phyloP scores from a whole-genome alignment of 352 stramenopile genomes.

The Thalassiosira livingstoniorum region DNA sequence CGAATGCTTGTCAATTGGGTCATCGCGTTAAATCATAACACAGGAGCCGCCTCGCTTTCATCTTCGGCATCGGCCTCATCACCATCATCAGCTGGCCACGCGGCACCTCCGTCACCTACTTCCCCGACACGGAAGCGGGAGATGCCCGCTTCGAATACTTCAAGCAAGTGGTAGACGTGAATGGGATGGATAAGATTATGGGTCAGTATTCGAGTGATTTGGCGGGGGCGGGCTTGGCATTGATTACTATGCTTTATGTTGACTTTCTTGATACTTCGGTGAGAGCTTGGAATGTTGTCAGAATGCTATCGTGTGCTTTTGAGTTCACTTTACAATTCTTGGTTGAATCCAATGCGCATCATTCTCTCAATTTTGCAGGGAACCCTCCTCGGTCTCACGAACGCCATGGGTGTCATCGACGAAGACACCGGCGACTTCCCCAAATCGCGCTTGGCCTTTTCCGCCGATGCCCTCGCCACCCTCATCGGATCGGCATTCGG shows the following conservation, averaged over 20 bases:
- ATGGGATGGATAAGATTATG: conserved; percentile 61
- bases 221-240: conserved; percentile 47
- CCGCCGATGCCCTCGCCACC: conserved; percentile 73
- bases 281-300: conserved; percentile 61
- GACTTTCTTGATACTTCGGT: conserved; percentile 82
- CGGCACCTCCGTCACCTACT: conserved; percentile 72
- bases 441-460: conserved; percentile 61
- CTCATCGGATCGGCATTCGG: conserved; percentile 81
- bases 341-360: too few relatives aligned
- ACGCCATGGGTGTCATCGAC: conserved; percentile 56
- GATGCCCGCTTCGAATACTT: conserved; percentile 76
- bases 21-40: too few relatives aligned
- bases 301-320: conserved; percentile 16
- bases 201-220: conserved; percentile 59
- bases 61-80: conserved; percentile 76
- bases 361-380: not conserved
- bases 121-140: conserved; percentile 54
- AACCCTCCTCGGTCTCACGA: conserved; percentile 46
- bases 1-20: too few relatives aligned
- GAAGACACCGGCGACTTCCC: conserved; percentile 75
- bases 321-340: conserved; percentile 45
- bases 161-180: conserved; percentile 69
- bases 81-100: conserved; percentile 79
- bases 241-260: conserved; percentile 80
- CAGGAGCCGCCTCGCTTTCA: conserved; percentile 60